phyloP scores from a whole-genome alignment of 2,329 filamentous ascomycete species.

The Hirsutella minnesotensis region DNA sequence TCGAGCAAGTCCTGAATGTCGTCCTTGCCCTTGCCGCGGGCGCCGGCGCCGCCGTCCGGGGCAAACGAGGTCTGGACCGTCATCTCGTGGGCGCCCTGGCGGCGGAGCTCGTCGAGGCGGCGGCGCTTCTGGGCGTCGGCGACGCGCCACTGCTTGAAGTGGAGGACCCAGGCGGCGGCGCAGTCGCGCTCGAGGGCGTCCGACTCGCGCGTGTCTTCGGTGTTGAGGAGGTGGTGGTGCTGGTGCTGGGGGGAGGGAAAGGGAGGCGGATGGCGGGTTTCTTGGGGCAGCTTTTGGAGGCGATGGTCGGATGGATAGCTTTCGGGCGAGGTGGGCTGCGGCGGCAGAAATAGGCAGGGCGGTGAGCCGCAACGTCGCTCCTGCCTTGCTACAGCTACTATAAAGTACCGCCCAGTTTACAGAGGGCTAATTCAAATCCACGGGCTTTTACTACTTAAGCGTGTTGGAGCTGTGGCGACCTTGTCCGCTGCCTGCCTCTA shows the following conservation, averaged over 20 bases:
- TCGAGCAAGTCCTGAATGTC: constrained; percentile 28
- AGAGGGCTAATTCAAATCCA: too few relatives aligned
- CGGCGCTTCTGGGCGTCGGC: constrained; percentile 81
- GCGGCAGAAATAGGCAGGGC: neutral
- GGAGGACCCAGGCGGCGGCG: constrained; percentile 87
- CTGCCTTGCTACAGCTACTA: too few relatives aligned
- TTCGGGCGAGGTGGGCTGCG: too few relatives aligned
- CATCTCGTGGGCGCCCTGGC: constrained; percentile 58
- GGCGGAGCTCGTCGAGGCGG: constrained; percentile 63
- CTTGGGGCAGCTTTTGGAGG: too few relatives aligned
- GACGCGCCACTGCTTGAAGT: constrained; percentile 94
- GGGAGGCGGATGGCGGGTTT: too few relatives aligned
- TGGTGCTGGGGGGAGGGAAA: constrained; percentile 76
- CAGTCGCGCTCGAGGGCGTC: constrained; percentile 71
- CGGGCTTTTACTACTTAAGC: too few relatives aligned
- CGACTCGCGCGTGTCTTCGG: constrained; percentile 27
- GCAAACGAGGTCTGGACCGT: constrained; percentile 26
- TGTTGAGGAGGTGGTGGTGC: constrained; percentile 69
- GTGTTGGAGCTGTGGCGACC: too few relatives aligned
- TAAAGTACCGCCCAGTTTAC: too few relatives aligned
- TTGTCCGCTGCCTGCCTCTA: too few relatives aligned
- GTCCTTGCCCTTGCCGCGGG: constrained; percentile 17
- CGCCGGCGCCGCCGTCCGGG: constrained; percentile 16
- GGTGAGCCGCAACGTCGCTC: too few relatives aligned
- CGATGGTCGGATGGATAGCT: too few relatives aligned